A percentile compares a stretch with the other conserved stretches of the same genome.
phyloP scores from a whole-genome alignment of 305 asterid species.

The Fraxinus baroniana region DNA sequence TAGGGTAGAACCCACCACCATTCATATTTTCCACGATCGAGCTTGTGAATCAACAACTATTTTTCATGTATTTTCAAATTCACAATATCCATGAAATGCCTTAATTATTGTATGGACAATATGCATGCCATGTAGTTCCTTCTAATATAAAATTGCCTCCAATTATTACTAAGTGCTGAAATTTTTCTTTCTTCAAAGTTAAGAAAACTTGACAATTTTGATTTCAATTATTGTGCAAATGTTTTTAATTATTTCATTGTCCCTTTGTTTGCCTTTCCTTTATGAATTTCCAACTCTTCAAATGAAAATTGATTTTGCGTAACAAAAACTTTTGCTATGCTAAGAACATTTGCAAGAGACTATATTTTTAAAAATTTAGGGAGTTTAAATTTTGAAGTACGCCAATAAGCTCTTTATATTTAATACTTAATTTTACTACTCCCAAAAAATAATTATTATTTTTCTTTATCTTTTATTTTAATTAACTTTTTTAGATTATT shows the following conservation, averaged over 20 bases:
- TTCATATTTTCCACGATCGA: not conserved
- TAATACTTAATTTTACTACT: no score
- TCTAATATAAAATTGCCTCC: not conserved
- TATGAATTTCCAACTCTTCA: not conserved
- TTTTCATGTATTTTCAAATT: not conserved
- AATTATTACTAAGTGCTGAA: not conserved
- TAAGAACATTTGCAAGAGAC: no score
- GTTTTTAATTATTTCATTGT: not conserved
- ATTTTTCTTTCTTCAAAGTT: not conserved
- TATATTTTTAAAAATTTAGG: no score
- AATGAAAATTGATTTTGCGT: not conserved
- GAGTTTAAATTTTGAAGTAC: no score
- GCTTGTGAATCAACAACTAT: not conserved
- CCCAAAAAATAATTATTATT: no score
- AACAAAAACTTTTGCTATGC: not conserved
- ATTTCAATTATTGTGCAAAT: not conserved
- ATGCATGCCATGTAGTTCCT: not conserved
- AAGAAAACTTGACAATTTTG: not conserved
- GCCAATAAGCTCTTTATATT: no score
- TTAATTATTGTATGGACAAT: not conserved
- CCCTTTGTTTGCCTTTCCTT: not conserved
- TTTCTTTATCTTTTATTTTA: no score
- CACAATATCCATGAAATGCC: not conserved
- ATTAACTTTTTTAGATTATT: no score
- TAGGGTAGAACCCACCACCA: not conserved